Evolutionary conservation across 805 yeast genomes (phyloP).

Genomic region (Schwanniomyces sp.): DNA sequence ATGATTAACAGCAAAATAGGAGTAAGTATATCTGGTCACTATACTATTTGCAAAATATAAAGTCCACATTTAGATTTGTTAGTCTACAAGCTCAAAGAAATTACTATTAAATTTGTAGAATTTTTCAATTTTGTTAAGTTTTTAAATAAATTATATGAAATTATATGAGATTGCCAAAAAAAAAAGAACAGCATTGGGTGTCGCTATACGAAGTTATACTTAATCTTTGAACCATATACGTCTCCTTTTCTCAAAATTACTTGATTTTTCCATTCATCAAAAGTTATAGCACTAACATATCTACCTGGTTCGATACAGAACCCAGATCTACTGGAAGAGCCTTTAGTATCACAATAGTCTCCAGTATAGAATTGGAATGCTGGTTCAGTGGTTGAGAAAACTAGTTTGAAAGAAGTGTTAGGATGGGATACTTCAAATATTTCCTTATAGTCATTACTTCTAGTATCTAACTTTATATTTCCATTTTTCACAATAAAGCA

Average conservation of each 20-base stretch:
- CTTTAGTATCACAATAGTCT: constrained; percentile 43
- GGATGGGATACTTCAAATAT: constrained; percentile 48
- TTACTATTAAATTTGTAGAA: too few relatives aligned
- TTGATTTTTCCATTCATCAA: constrained; percentile 45
- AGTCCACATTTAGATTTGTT: too few relatives aligned
- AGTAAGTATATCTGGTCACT: too few relatives aligned
- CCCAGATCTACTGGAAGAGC: constrained; percentile 45
- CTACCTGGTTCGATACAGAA: constrained; percentile 65
- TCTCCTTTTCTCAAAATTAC: constrained; percentile 50
- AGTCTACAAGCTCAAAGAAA: too few relatives aligned
- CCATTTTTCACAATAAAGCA: constrained; percentile 47
- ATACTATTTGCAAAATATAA: too few relatives aligned
- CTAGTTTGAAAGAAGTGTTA: constrained; percentile 39
- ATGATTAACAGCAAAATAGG: too few relatives aligned
- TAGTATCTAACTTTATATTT: constrained; percentile 44
- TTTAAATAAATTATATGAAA: too few relatives aligned
- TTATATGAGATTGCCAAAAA: too few relatives aligned
- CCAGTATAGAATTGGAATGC: constrained; percentile 68
- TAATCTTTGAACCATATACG: constrained; percentile 50
- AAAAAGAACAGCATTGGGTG: too few relatives aligned
- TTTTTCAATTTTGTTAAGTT: too few relatives aligned
- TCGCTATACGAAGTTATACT: too few relatives aligned
- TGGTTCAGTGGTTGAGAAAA: constrained; percentile 60
- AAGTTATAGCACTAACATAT: constrained; percentile 54
- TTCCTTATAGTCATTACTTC: constrained; percentile 30